phyloP scores from a whole-genome alignment of 148 eudicot species.

The Rhododendron molle region DNA sequence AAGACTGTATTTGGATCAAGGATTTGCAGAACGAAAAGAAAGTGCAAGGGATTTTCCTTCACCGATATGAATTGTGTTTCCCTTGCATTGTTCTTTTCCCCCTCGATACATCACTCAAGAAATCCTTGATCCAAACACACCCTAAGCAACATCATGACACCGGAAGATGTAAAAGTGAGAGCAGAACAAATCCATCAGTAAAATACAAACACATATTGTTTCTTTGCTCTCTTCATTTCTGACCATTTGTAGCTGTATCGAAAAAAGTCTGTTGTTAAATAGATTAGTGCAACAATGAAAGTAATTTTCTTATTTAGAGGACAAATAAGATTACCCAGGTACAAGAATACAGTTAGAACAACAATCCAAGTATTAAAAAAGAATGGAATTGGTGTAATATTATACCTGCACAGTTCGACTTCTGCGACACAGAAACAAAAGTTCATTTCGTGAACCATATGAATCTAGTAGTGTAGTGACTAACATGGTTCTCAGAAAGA shows the following conservation, averaged over 20 bases:
- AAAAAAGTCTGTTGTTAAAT: neutral
- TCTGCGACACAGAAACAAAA: no score
- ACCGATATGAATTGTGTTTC: neutral
- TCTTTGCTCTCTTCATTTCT: neutral
- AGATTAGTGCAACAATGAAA: neutral
- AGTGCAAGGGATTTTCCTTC: neutral
- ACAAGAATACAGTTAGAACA: neutral
- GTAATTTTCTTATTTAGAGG: neutral
- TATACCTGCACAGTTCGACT: constrained; percentile 73
- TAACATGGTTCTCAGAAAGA: neutral
- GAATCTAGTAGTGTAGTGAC: neutral
- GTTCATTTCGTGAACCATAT: neutral
- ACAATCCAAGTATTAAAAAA: no score
- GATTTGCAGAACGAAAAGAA: neutral
- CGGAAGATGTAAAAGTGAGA: neutral
- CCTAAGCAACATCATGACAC: neutral
- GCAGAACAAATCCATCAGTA: neutral
- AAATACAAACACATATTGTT: neutral
- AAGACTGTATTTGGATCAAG: neutral
- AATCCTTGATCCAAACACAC: neutral
- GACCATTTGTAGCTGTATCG: neutral
- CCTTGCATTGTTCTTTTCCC: neutral
- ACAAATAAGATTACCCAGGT: neutral
- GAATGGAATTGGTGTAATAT: no score
- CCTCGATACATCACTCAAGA: neutral